Base-by-base conservation (phyloP, 441 rosid species). In the Adansonia gregorii region DNA sequence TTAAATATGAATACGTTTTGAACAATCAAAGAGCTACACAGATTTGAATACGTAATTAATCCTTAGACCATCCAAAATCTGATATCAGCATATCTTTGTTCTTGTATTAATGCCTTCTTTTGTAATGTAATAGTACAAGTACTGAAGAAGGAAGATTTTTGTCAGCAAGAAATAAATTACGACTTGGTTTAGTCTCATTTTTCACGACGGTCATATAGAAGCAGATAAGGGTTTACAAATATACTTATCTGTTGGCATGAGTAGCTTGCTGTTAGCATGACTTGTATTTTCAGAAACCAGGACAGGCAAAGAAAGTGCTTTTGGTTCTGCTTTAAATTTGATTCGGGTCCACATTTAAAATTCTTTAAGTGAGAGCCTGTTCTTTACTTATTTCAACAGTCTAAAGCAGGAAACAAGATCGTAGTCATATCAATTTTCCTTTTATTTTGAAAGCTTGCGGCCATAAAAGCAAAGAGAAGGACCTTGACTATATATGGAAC, bases 331-430 rank as follows among this genome's bases (percentile, higher is more conserved):
- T 60, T 78, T 72, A 78, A 76, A 80, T 64, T 72, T 83, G 84
- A 85, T 84, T 84, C 83, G 43, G 48, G 58, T 67, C 55, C 9
- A 41, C 56, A 41, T 67, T 64, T 43, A 31, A 65, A 61, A 51
- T 61, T 59, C 82, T 78, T 79, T 76, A 79, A 75, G 55, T 54
- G 73, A 78, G 82, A 78, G 45, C 75, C 31, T 11, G 59, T 81
- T 79, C 82, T 71, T 83, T 76, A 73, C 64, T 77, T 84, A 52
- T 73, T 76, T 77, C 70, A 76, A 41, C 76, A 79, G 60, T 74
- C 66, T 68, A 79, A 83, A 75, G 52, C 66, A 74, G 67, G 46
- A 31, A 55, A 49, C 60, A 55, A 27, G 17, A 60, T 60, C 3
- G 4, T n/a, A 8, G 27, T 75, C 43, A 55, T 35, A 67, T 74